Base-by-base conservation (phyloP, 352 stramenopile genomes). In the Phytopythium montanum region DNA sequence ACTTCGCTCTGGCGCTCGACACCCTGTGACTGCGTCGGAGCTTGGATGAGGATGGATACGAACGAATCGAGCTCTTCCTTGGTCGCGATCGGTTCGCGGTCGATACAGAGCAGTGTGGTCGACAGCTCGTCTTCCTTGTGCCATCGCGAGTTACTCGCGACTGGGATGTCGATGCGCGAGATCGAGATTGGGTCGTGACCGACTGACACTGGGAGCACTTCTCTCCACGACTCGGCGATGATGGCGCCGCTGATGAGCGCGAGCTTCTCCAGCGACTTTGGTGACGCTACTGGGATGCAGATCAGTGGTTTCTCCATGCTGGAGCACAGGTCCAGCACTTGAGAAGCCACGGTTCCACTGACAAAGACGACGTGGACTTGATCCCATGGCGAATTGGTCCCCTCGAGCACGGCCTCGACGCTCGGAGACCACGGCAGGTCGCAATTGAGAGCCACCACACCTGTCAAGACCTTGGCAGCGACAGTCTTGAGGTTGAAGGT, bases 91-190 rank as follows among this genome's bases (percentile, higher is more conserved):
- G 52, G 25, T 3, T 13, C 14, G 18, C 33, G 52, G 23, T 56
- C 50, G 10, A 58, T 4, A 9, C 26, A 23, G 12, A 58, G 52
- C 33, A 58, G 36, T 16, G 46, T 6, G 52, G 9, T 13, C 13
- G 36, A 58, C 16, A 48, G 38, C 34, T 58, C 52, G 14, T 49
- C 52, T 19, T 58, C 52, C 10, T 58, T 48, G 31, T 34, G 21
- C 52, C 34, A 58, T 12, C 18, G 19, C 25, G 52, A 36, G 25
- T 58, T 46, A 1, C 1, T 48, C 26, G 52, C 52, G 14, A 48
- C 36, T 13, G 52, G 16, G 1, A 19, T 25, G 10, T 58, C 2
- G 23, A 49, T 18, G 18, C 14, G 19, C 3, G 52, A 18, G 38
- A 58, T 25, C 8, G 23, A 23, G 31, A 58, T 34, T 7, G 52